Base-by-base conservation (phyloP, 768 basidiomycete species). In the Rhodotorula taiwanensis region DNA sequence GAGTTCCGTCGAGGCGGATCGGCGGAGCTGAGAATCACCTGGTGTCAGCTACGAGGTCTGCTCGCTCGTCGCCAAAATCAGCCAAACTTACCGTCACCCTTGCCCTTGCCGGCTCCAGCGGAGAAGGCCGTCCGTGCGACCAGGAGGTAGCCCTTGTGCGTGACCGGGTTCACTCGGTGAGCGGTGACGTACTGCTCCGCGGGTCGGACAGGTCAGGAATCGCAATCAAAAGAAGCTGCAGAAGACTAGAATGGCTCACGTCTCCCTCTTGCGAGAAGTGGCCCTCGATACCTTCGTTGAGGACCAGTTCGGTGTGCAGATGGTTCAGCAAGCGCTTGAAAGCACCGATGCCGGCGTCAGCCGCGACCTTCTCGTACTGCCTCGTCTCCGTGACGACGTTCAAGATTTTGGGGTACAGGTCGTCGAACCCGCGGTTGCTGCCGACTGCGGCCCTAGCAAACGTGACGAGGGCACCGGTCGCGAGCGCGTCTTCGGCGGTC, bases 211-310 rank as follows among this genome's bases (percentile, higher is more conserved):
- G n/a, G n/a, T n/a, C n/a, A n/a, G n/a, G n/a, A n/a, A n/a, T n/a
- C n/a, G n/a, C n/a, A n/a, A n/a, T n/a, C n/a, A n/a, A n/a, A n/a
- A n/a, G n/a, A n/a, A n/a, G n/a, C n/a, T n/a, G n/a, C n/a, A n/a
- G n/a, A n/a, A n/a, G n/a, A n/a, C n/a, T n/a, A n/a, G n/a, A n/a
- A n/a, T n/a, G n/a, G n/a, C 87, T 77, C 74, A 88, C 93, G 75
- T 97, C 85, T 67, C 88, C 91, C 75, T 98, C 95, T 75, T 97
- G 91, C 72, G 93, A 93, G 15, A 98, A 89, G 77, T 97, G 90
- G 0, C 91, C 94, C 76, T 99, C 95, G 62, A 85, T 83, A 66
- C 82, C 97, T 0, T 84, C 87, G 4, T 81, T 84, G n/a, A 89
- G 78, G 5, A 89, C 82, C 89, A 98, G 91, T 78, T 99, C 92